Percentiles rank a stretch among this genome's conserved stretches.
Conservation (phyloP, 2,329 filamentous ascomycete species). For the Ascochyta pisi region DNA sequence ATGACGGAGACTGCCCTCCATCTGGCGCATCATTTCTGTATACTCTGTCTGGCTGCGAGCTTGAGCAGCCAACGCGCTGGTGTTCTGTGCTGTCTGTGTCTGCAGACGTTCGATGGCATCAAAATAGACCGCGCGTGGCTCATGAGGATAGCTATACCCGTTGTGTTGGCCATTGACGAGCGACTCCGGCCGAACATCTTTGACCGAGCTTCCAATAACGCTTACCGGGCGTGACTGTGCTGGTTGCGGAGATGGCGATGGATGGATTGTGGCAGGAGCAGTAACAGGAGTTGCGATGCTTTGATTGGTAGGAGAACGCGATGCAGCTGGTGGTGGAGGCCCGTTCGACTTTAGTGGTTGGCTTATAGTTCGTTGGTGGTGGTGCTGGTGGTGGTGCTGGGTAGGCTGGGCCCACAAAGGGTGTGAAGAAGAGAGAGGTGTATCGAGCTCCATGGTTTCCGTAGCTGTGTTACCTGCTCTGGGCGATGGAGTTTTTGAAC, state of each 20-base stretch:
- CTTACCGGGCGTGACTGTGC: slow-evolving; percentile 24
- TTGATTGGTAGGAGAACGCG: slow-evolving; percentile 24
- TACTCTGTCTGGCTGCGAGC: slow-evolving; percentile 40
- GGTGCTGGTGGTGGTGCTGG: slow-evolving; percentile 24
- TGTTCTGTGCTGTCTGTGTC: slow-evolving; percentile 57
- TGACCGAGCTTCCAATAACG: slow-evolving; percentile 18
- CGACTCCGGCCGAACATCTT: slow-evolving; percentile 25
- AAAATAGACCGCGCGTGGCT: slow-evolving; percentile 40
- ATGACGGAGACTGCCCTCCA: slow-evolving; percentile 49
- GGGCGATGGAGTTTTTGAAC: slow-evolving; percentile 27
- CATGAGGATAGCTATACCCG: slow-evolving; percentile 39
- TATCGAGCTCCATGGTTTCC: slow-evolving; percentile 41
- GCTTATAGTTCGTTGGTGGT: slow-evolving; percentile 19
- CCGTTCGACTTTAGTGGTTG: slow-evolving; percentile 19
- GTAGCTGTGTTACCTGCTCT: slow-evolving; percentile 10
- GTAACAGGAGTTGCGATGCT: not conserved
- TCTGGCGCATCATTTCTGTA: slow-evolving; percentile 34
- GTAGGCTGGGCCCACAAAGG: slow-evolving; percentile 26
- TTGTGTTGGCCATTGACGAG: slow-evolving; percentile 24
- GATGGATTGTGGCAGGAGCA: not conserved
- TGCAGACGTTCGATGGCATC: slow-evolving; percentile 56
- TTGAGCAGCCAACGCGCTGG: slow-evolving; percentile 44
- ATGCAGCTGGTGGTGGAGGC: slow-evolving; percentile 18
- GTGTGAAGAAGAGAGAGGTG: slow-evolving; percentile 15
- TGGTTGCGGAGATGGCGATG: slow-evolving; percentile 21